Evolutionary conservation across 2,329 filamentous ascomycete species (phyloP), one percentile per base, ranked within the genome.

Genomic region (Penicillium sp.): DNA sequence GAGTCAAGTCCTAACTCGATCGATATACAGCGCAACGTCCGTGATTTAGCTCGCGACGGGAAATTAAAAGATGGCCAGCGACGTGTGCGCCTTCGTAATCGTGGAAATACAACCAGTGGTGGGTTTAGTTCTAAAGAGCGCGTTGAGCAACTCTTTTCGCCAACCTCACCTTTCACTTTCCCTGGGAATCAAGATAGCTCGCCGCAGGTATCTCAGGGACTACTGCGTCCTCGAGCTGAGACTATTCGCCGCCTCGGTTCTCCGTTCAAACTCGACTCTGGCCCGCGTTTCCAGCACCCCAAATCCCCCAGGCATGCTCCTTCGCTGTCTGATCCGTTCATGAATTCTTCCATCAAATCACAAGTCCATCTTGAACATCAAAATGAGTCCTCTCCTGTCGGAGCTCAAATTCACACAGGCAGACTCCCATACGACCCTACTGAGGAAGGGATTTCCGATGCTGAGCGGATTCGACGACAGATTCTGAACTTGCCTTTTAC

Each of bases 11-110:
- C 77, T 20, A 75, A 76, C 35, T 70, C 71, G 6, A 70, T 73
- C 40, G 71, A 64, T 45, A 61, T 69, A 30, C 64, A 65, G 21
- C 65, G 66, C 6, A 63, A 68, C 43, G 58, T 70, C 30, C 64
- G 78, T 7, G 70, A 76, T 12, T 63, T 75, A 38, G 60, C 70
- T 35, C 68, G 67, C 20, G 66, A 70, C 40, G 68, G 71, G 47
- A 72, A 71, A 57, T 58, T 71, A 23, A 68, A 68, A 26, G 79
- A 83, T 58, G 74, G 80, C 53, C 78, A 82, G 62, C 79, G 81
- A 55, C 79, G 82, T 28, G 78, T 84, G 11, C 81, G 84, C 24
- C 79, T 84, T 33, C 80, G 84, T 42, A 84, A 79, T 62, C 81
- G 84, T 45, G 84, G 84, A 55, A 85, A 84, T 63, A 86, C 83